Evolutionary conservation across 1,284 basidiomycete species (phyloP).

Genomic region (Apiotrichum akiyoshidainum): DNA sequence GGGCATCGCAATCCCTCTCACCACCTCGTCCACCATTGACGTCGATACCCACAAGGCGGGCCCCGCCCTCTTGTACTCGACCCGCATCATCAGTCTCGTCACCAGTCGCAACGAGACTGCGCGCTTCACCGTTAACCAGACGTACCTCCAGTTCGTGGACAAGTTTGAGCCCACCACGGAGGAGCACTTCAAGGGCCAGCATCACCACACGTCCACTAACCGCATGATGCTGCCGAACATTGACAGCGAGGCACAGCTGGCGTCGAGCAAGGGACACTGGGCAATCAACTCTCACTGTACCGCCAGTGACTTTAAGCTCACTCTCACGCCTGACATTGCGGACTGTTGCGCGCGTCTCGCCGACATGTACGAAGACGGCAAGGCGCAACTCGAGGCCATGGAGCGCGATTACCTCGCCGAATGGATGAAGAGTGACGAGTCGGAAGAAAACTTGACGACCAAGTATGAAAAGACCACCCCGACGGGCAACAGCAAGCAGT

Average conservation of each 20-base stretch:
- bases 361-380: slow-evolving; percentile 79
- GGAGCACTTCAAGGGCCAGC: slow-evolving; percentile 66
- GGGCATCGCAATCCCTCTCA: slow-evolving; percentile 77
- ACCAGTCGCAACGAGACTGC: slow-evolving; percentile 74
- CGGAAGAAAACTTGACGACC: slow-evolving; percentile 19
- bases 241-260: slow-evolving; percentile 69
- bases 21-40: slow-evolving; percentile 51
- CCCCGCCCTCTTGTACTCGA: slow-evolving; percentile 77
- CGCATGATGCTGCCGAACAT: slow-evolving; percentile 62
- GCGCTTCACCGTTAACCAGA: slow-evolving; percentile 64
- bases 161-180: slow-evolving; percentile 71
- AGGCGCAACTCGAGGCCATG: slow-evolving; percentile 68
- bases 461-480: slow-evolving; percentile 29
- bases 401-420: slow-evolving; percentile 51
- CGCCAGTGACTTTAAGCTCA: slow-evolving; percentile 80
- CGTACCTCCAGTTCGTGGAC: slow-evolving; percentile 80
- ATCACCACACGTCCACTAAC: slow-evolving; percentile 66
- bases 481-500: slow-evolving; percentile 8
- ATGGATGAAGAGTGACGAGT: slow-evolving; percentile 22
- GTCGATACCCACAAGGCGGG: slow-evolving; percentile 55
- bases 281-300: slow-evolving; percentile 66
- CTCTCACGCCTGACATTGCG: slow-evolving; percentile 76
- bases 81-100: slow-evolving; percentile 68
- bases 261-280: slow-evolving; percentile 58
- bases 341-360: slow-evolving; percentile 74